Percentiles rank a stretch among this genome's conserved stretches.
These are phyloP conservation scores for Starmerella floris DNA, from an alignment of 805 yeast genomes.

Conservation along the genomic window DNA sequence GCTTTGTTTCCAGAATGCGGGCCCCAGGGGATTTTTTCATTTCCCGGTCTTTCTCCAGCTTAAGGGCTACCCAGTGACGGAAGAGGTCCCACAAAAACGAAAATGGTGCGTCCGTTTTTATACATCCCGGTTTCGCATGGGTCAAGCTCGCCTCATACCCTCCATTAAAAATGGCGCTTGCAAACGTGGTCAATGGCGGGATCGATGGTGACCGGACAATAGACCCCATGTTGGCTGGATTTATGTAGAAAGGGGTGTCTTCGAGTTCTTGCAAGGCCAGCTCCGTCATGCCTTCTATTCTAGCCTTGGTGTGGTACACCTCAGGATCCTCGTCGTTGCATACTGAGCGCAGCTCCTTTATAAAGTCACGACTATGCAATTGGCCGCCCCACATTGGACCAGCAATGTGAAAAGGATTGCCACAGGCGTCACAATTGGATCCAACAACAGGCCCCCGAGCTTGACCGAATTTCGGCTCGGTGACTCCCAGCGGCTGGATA, in stretches of 20 bases:
- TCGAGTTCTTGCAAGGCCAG: conserved; percentile 60
- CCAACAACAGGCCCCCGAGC: conserved; percentile 54
- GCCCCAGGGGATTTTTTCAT: conserved; percentile 27
- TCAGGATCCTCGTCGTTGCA: conserved; percentile 39
- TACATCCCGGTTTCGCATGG: conserved; percentile 72
- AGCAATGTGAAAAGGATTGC: conserved; percentile 55
- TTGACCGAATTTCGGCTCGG: conserved; percentile 41
- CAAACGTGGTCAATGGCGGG: conserved; percentile 58
- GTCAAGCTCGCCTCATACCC: conserved; percentile 77
- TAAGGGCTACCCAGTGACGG: conserved; percentile 43
- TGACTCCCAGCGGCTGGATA: conserved; percentile 64
- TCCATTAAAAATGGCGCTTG: conserved; percentile 69
- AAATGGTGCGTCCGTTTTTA: conserved; percentile 88
- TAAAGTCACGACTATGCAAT: conserved; percentile 57
- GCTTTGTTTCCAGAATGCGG: conserved; percentile 23
- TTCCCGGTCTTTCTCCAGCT: conserved; percentile 30
- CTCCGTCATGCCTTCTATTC: conserved; percentile 88
- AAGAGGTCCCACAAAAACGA: conserved; percentile 60
- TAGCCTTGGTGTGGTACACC: conserved; percentile 61
- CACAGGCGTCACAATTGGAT: conserved; percentile 56
- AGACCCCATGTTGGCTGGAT: conserved; percentile 63
- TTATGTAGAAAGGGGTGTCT: conserved; percentile 64
- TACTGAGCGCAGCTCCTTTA: conserved; percentile 47
- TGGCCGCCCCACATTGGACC: conserved; percentile 96
- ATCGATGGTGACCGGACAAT: conserved; percentile 63